Conservation (phyloP, 768 basidiomycete species). For the Boletus tomentosulus region DNA sequence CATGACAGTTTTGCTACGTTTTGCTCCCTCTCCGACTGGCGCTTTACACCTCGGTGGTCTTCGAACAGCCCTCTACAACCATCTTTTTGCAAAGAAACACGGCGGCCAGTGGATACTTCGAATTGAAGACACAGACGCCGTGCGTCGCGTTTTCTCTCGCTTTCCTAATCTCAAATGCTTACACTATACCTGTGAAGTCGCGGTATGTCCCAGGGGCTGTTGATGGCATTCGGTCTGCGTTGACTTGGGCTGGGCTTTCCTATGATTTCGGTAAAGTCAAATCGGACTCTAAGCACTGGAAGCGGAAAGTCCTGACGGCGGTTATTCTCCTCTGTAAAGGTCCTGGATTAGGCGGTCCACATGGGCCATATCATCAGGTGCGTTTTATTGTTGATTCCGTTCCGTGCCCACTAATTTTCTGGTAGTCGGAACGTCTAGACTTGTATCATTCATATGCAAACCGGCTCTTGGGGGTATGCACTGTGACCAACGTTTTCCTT, state of each 20-base stretch:
- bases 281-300: slow-evolving; percentile 11
- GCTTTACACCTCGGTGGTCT: slow-evolving; percentile 92
- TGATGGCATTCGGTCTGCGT: slow-evolving; percentile 67
- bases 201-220: slow-evolving; percentile 81
- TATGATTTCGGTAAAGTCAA: slow-evolving; percentile 75
- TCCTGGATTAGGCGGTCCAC: slow-evolving; percentile 57
- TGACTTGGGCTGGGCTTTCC: slow-evolving; percentile 82
- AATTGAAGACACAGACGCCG: slow-evolving; percentile 94
- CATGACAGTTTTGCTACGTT: slow-evolving; percentile 69
- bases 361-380: slow-evolving; percentile 44
- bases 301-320: slow-evolving; percentile 1
- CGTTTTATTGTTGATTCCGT: slow-evolving; percentile 69
- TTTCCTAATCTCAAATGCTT: not conserved
- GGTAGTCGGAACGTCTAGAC: slow-evolving; percentile 83
- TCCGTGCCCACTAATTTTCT: slow-evolving; percentile 2
- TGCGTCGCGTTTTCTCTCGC: slow-evolving; percentile 35
- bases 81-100: slow-evolving; percentile 75
- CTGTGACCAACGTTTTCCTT: not conserved
- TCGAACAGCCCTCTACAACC: slow-evolving; percentile 90
- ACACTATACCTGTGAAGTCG: slow-evolving; percentile 43
- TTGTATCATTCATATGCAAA: slow-evolving; percentile 73
- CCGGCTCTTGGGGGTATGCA: slow-evolving; percentile 69
- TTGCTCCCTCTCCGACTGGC: slow-evolving; percentile 97
- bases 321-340: not conserved
- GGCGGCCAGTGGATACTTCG: slow-evolving; percentile 89